These are phyloP conservation scores for Phytophthora brassicae DNA, from an alignment of 352 stramenopile species.

Conservation along the genomic window DNA sequence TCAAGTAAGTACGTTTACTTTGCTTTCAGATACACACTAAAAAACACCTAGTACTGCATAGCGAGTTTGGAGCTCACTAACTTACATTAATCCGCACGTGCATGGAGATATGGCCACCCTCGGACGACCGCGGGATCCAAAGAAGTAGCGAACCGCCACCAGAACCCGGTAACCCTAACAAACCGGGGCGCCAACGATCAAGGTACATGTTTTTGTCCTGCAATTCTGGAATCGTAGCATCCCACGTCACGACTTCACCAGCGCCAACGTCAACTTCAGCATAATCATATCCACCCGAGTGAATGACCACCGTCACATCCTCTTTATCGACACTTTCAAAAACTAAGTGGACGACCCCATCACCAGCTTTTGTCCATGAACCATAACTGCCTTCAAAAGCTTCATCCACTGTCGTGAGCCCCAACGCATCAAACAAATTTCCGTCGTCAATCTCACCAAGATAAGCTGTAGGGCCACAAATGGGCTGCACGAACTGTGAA, in stretches of 20 bases:
- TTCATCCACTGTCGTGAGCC: slow-evolving; percentile 13
- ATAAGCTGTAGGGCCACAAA: slow-evolving; percentile 28
- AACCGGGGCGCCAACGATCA: slow-evolving; percentile 31
- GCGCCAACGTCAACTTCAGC: slow-evolving; percentile 15
- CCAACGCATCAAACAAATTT: slow-evolving; percentile 7
- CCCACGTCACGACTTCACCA: slow-evolving; percentile 9
- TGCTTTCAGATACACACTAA: too few relatives aligned
- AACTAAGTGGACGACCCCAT: slow-evolving; percentile 20
- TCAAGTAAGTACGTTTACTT: too few relatives aligned
- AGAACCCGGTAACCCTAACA: slow-evolving; percentile 36
- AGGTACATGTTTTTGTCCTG: slow-evolving; percentile 31
- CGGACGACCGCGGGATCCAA: slow-evolving; percentile 38
- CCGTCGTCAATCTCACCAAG: slow-evolving; percentile 33
- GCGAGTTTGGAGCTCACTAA: not conserved
- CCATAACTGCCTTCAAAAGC: slow-evolving; percentile 25
- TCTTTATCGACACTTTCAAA: slow-evolving; percentile 16
- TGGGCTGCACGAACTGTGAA: slow-evolving; percentile 34
- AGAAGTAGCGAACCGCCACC: slow-evolving; percentile 27
- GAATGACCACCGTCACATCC: slow-evolving; percentile 17
- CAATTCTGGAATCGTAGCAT: slow-evolving; percentile 13
- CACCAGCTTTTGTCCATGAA: slow-evolving; percentile 23
- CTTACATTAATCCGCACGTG: slow-evolving; percentile 39
- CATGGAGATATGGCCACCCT: slow-evolving; percentile 38
- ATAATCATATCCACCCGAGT: slow-evolving; percentile 15
- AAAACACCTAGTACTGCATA: not conserved